phyloP scores from a whole-genome alignment of 1,284 basidiomycete species.

The Peniophora sp. region DNA sequence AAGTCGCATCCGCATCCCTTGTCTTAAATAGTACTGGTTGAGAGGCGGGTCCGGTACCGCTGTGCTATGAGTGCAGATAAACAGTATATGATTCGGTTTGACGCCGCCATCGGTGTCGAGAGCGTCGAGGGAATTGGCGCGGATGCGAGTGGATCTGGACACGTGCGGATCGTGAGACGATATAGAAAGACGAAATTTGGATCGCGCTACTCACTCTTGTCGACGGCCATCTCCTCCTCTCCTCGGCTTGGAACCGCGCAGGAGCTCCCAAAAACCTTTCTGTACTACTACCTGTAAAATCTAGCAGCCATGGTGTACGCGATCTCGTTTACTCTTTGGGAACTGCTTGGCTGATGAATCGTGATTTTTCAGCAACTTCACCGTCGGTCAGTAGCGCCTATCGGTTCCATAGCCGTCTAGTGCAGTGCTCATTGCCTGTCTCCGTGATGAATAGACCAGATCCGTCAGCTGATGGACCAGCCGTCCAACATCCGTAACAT shows the following conservation, averaged over 20 bases:
- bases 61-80: too few relatives aligned
- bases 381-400: conserved; percentile 57
- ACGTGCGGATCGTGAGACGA: too few relatives aligned
- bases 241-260: neutral
- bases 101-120: too few relatives aligned
- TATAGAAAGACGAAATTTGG: neutral
- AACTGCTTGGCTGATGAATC: conserved; percentile 25
- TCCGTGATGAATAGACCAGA: conserved; percentile 57
- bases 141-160: too few relatives aligned
- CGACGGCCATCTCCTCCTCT: conserved; percentile 1
- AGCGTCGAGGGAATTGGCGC: too few relatives aligned
- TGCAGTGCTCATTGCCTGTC: neutral
- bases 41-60: too few relatives aligned
- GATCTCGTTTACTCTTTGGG: conserved; percentile 8
- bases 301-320: conserved; percentile 73
- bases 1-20: too few relatives aligned
- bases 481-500: conserved; percentile 97
- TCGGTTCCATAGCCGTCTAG: neutral
- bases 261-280: conserved; percentile 9
- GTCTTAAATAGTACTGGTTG: too few relatives aligned
- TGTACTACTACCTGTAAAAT: conserved; percentile 29
- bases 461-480: conserved; percentile 84
- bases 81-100: too few relatives aligned
- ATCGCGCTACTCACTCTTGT: neutral
- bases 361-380: conserved; percentile 65